These are phyloP conservation scores for Prunus padus DNA, from an alignment of 306 rosid species.

Conservation along the genomic window DNA sequence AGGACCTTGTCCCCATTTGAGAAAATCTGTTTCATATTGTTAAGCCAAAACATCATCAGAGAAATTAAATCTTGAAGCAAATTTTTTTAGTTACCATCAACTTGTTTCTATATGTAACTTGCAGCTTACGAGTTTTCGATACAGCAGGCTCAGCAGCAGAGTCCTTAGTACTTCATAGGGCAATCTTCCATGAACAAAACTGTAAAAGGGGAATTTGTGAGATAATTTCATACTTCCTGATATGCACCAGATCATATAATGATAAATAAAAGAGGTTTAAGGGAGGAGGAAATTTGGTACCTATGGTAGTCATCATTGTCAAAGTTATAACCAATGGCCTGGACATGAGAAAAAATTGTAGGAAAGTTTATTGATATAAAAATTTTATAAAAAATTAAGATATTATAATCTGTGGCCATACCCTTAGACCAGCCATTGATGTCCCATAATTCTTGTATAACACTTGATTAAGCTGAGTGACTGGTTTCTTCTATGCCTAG, in stretches of 20 bases:
- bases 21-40: constrained; percentile 2
- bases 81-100: neutral
- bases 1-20: constrained; percentile 9
- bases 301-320: constrained; percentile 24
- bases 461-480: neutral
- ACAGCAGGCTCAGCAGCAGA: constrained; percentile 13
- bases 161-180: constrained; percentile 14
- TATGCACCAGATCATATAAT: neutral
- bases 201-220: neutral
- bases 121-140: constrained; percentile 13
- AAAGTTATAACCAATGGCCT: constrained; percentile 23
- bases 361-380: neutral
- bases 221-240: neutral
- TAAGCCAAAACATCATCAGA: neutral
- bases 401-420: neutral
- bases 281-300: neutral
- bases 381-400: too few relatives aligned
- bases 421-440: constrained; percentile 24
- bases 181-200: constrained; percentile 27
- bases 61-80: neutral
- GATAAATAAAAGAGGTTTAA: neutral
- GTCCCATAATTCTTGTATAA: constrained; percentile 26
- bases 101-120: neutral
- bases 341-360: neutral
- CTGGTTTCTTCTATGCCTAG: constrained; percentile 11